These are phyloP conservation scores for Shiraia bambusicola DNA, from an alignment of 2,329 filamentous ascomycete species.

Conservation along the genomic window DNA sequence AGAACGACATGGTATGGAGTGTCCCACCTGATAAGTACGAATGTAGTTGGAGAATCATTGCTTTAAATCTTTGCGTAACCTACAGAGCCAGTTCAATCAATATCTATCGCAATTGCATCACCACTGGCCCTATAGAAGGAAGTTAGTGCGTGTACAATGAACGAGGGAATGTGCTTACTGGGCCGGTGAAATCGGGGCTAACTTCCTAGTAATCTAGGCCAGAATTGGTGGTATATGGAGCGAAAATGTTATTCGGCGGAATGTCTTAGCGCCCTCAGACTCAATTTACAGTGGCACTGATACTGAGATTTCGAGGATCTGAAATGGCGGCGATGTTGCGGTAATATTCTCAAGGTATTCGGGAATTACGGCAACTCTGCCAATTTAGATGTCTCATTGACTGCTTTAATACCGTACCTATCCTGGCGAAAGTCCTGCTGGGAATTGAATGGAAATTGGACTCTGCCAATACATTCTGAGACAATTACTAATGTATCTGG, in stretches of 20 bases:
- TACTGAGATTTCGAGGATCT: slow-evolving; percentile 42
- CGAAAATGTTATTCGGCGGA: slow-evolving; percentile 30
- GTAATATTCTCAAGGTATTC: slow-evolving; percentile 18
- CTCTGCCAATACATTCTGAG: slow-evolving; percentile 11
- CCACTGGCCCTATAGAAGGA: slow-evolving; percentile 43
- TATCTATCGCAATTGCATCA: slow-evolving; percentile 41
- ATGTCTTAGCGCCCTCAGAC: slow-evolving; percentile 55
- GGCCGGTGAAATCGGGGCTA: slow-evolving; percentile 36
- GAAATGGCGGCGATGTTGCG: slow-evolving; percentile 15
- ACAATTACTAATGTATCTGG: slow-evolving; percentile 13
- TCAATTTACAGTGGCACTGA: slow-evolving; percentile 35
- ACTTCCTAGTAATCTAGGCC: slow-evolving; percentile 24
- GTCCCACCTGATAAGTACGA: slow-evolving; percentile 43
- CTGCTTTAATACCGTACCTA: slow-evolving; percentile 13
- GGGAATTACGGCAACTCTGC: slow-evolving; percentile 15
- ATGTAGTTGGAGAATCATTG: slow-evolving; percentile 44
- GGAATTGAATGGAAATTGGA: slow-evolving; percentile 13
- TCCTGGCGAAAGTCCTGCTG: slow-evolving; percentile 14
- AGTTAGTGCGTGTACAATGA: background rate
- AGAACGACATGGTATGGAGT: slow-evolving; percentile 45
- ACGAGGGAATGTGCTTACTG: slow-evolving; percentile 1
- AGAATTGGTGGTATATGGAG: slow-evolving; percentile 16
- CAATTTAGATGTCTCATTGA: slow-evolving; percentile 19
- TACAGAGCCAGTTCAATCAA: slow-evolving; percentile 41
- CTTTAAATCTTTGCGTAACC: slow-evolving; percentile 37